These are phyloP conservation scores for Cucurbita moschata DNA, from an alignment of 306 rosid genomes.

Conservation along the genomic window DNA sequence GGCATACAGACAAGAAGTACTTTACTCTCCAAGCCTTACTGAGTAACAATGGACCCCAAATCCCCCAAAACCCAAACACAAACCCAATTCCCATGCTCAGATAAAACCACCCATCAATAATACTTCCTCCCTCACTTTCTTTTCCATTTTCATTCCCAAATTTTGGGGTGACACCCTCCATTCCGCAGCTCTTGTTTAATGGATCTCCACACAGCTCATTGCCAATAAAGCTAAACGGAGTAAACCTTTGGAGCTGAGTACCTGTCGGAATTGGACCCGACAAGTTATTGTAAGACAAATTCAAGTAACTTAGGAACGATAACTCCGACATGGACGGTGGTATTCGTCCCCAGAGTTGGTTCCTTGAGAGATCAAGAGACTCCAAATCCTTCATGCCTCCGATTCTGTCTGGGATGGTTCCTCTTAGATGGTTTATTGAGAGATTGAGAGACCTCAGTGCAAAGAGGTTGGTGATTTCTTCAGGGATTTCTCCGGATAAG, in stretches of 20 bases:
- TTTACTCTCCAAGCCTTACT: not conserved
- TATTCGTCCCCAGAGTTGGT: not conserved
- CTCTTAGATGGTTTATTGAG: not conserved
- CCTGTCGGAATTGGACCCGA: not conserved
- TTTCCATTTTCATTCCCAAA: not conserved
- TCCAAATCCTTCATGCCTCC: not conserved
- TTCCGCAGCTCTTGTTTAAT: not conserved
- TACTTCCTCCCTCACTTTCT: not conserved
- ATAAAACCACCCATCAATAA: not conserved
- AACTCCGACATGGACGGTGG: not conserved
- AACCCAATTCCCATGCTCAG: not conserved
- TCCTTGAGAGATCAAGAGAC: slow-evolving; percentile 5
- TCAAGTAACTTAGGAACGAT: not conserved
- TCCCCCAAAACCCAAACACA: not conserved
- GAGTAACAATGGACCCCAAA: not conserved
- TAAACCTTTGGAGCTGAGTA: not conserved
- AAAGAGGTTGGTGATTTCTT: not conserved
- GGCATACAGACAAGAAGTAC: not conserved
- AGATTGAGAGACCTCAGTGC: not conserved
- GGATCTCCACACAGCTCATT: not conserved
- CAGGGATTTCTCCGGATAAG: not conserved
- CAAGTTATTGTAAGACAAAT: slow-evolving; percentile 7
- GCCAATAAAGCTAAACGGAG: not conserved
- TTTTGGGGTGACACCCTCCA: too few relatives aligned
- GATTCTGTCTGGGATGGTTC: not conserved